Evolutionary conservation across 176 grass and related monocot species (phyloP), one percentile per base, ranked within the genome.

Genomic region (Triticum aestivum): DNA sequence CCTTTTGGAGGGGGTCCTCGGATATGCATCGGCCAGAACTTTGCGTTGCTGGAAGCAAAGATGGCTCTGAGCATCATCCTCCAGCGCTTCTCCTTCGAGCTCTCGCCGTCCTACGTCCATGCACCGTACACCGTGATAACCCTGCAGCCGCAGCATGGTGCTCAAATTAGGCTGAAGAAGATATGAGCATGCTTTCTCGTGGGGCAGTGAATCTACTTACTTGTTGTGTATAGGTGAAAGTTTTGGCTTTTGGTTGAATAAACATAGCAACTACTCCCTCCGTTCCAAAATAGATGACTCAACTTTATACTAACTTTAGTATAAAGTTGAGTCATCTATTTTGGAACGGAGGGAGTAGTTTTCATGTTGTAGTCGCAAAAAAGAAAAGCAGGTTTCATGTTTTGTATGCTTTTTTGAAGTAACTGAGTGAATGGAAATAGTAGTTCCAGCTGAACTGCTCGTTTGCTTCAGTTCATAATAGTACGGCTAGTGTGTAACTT

Each of bases 1-100:
- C 94, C 92, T 0, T 97, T 97, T 13, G 85, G 94, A 12, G 47
- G 83, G 65, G 94, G 92, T 10, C 94, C 92, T 38, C 75, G 90
- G 21, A 90, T 92, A 51, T 92, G 91, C 73, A 97, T 94, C 3
- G 94, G 54, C 54, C 54, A 59, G 54, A 59, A 59, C 54, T 59
- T 59, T 21, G 54, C 54, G 2, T 59, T 59, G 91, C 9, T 89
- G 1, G 89, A 94, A 74, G 94, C 89, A 0, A 94, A 94, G 85
- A 89, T 92, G 83, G 92, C 76, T 3, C 21, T 97, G 27, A 75
- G 86, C 44, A 89, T 72, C 62, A 90, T 97, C 47, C 94, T 59
- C 54, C 54, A 59, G 54, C 54, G 54, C 54, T 59, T 59, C 54
- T 59, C 54, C 18, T 59, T 59, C 54, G 54, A 59, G 54, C 54